Base-by-base conservation (phyloP, 352 stramenopile species). In the Phytopythium oedochilum region DNA sequence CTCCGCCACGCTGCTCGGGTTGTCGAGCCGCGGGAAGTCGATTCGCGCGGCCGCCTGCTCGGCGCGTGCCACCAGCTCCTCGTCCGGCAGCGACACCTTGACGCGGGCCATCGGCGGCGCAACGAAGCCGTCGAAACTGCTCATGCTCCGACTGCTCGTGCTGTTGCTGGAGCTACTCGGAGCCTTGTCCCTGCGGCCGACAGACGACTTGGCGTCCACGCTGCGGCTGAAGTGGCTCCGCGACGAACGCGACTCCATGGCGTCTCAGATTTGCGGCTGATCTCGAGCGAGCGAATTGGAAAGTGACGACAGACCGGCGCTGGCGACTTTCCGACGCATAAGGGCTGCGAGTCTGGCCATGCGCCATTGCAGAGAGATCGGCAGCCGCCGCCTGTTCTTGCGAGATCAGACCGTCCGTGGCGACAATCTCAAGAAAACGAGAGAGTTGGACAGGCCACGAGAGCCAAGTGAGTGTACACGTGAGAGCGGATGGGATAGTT, bases 1-100 rank as follows among this genome's bases (percentile, higher is more conserved):
- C n/a, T 14, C 23, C n/a, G 18, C n/a, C 9, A 31, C 46, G 28
- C 31, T 40, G 28, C 31, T 39, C 46, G 46, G 46, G 46, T 43
- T 42, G 46, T 53, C 46, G 8, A 53, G 31, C 10, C 46, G 26
- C 29, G 46, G 46, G 31, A 53, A 53, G 46, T 53, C 46, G 46
- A 53, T 8, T 20, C 29, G 15, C n/a, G 46, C 46, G n/a, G 46
- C 46, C 17, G 46, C 46, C 22, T 39, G 46, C 46, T 53, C 46
- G 28, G 46, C 26, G 8, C 46, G 26, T 3, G 6, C 29, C 18
- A 34, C 20, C 25, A 53, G 31, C 46, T 53, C 46, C 5, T 18
- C 29, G 46, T 53, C 46, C 6, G 28, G 20, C 7, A 53, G 29
- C n/a, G 31, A 31, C 46, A 53, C 46, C n/a, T 18, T 53, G 29